Evolutionary conservation across 768 basidiomycete genomes (phyloP).

Genomic region (Crepidotus variabilis): DNA sequence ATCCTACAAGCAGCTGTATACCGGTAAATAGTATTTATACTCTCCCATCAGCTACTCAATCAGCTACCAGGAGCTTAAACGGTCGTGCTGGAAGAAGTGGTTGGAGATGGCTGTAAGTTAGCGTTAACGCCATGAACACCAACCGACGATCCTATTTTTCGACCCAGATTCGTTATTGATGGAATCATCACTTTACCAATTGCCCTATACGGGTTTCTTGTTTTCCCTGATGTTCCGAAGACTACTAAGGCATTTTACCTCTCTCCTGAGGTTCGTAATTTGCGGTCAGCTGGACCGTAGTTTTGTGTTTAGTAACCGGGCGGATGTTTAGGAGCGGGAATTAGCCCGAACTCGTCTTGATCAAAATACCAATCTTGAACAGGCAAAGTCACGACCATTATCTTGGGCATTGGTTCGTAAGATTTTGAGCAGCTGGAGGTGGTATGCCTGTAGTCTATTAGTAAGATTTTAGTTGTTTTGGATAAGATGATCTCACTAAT

Average conservation of each 20-base stretch:
- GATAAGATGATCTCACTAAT: too few species aligned
- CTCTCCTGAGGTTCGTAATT: conserved; percentile 40
- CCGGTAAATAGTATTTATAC: conserved; percentile 28
- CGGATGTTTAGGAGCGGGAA: conserved; percentile 42
- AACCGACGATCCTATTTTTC: background rate
- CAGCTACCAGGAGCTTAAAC: conserved; percentile 41
- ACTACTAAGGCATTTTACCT: conserved; percentile 66
- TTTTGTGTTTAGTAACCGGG: background rate
- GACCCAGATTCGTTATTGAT: conserved; percentile 58
- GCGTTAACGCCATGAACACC: background rate
- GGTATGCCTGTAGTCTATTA: conserved; percentile 64
- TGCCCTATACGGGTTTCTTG: conserved; percentile 64
- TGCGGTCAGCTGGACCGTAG: background rate
- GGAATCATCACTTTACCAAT: conserved; percentile 71
- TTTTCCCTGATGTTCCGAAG: conserved; percentile 70
- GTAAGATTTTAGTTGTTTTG: conserved; percentile 26
- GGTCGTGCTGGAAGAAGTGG: conserved; percentile 52
- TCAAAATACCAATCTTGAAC: conserved; percentile 24
- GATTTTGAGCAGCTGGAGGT: conserved; percentile 58
- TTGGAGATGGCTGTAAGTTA: conserved; percentile 62
- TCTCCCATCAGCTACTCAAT: background rate
- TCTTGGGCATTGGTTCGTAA: conserved; percentile 45
- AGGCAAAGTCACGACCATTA: conserved; percentile 37
- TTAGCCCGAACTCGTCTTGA: conserved; percentile 49
- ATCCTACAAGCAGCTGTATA: conserved; percentile 64